These are phyloP conservation scores for Dunaliella primolecta DNA, from an alignment of 139 green algal genomes.

Conservation along the genomic window DNA sequence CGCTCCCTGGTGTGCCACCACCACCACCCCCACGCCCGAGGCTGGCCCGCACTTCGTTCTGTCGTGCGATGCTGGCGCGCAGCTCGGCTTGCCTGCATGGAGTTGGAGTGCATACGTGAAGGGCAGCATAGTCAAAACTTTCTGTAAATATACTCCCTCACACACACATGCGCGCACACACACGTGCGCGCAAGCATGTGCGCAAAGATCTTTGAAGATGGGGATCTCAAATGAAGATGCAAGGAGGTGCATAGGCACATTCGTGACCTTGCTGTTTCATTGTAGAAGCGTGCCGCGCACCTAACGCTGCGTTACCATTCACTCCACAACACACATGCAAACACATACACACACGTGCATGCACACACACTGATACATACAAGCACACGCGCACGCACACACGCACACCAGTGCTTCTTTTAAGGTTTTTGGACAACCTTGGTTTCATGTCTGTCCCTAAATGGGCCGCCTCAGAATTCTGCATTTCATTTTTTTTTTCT, in stretches of 20 bases:
- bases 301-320: background rate
- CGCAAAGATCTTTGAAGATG: no score
- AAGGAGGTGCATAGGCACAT: no score
- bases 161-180: background rate
- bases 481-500: no score
- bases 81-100: background rate
- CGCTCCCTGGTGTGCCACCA: background rate
- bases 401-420: background rate
- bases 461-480: no score
- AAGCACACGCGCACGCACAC: background rate
- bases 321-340: background rate
- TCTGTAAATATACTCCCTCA: background rate
- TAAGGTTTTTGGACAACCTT: no score
- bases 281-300: background rate
- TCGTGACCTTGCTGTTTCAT: background rate
- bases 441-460: no score
- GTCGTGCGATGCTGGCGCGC: background rate
- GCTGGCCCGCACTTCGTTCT: no score
- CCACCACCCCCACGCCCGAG: background rate
- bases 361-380: background rate
- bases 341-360: background rate
- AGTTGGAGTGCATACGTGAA: background rate
- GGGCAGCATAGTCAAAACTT: background rate
- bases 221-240: no score
- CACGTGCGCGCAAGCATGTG: background rate